phyloP scores from a whole-genome alignment of 192 early-diverging fungal species.

The Radiomyces spectabilis region DNA sequence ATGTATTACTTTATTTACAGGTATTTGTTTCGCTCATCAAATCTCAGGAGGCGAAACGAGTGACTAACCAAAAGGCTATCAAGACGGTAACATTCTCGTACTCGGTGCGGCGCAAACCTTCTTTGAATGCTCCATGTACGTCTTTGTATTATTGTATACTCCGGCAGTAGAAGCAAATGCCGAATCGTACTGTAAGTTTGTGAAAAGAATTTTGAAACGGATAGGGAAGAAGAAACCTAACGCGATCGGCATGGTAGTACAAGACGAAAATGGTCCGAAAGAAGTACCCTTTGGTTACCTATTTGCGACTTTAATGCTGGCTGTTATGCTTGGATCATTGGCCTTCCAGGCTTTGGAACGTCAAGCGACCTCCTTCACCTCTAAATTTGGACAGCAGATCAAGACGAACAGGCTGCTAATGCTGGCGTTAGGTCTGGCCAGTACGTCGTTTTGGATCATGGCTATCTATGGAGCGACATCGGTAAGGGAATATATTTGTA shows the following conservation, averaged over 20 bases:
- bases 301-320: slow-evolving; percentile 47
- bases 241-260: too few relatives aligned
- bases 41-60: too few relatives aligned
- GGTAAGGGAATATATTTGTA: slow-evolving; percentile 2
- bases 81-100: slow-evolving; percentile 42
- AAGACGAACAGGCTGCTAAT: slow-evolving; percentile 16
- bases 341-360: slow-evolving; percentile 29
- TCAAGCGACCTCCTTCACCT: slow-evolving; percentile 4
- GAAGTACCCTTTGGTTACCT: slow-evolving; percentile 40
- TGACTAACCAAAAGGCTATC: too few relatives aligned
- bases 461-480: slow-evolving; percentile 9
- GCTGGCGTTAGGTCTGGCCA: slow-evolving; percentile 29
- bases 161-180: slow-evolving; percentile 44
- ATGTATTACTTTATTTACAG: too few relatives aligned
- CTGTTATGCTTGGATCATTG: slow-evolving; percentile 44
- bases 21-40: too few relatives aligned
- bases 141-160: slow-evolving; percentile 53
- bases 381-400: too few relatives aligned
- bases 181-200: slow-evolving; percentile 3
- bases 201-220: not conserved
- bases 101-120: slow-evolving; percentile 52
- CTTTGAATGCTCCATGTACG: slow-evolving; percentile 60
- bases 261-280: slow-evolving; percentile 8
- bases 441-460: slow-evolving; percentile 33
- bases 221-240: too few relatives aligned